Base-by-base conservation (phyloP, 129 eudicot species). In the Escallonia rubra region DNA sequence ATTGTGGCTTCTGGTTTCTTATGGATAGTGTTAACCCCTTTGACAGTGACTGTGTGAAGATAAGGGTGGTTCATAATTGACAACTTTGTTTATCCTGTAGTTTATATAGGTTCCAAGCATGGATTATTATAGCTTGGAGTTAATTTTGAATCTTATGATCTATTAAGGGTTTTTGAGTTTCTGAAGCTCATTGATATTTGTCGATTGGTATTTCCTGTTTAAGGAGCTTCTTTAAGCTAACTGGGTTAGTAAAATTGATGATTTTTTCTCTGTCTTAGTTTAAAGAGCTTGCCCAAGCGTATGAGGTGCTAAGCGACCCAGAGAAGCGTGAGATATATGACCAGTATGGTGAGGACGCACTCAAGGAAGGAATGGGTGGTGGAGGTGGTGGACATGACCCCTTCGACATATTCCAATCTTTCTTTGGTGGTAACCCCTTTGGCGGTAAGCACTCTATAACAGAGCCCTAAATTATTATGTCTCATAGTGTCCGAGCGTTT, bases 311-410 rank as follows among this genome's bases (percentile, higher is more conserved):
- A 14, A 88, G 85, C 61, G 91, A 88, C 66, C 91, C 96, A 3
- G 96, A 88, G 80, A 88, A 88, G 83, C 91, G 91, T 47, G 96
- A 82, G 81, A 82, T 85, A 69, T 88, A 88, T 13, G 96, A 88
- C 68, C 87, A 88, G 69, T 88, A 88, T 65, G 96, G 96, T 64
- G 96, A 88, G 75, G 96, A 88, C 67, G 96, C 91, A 52, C 82
- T 88, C 65, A 88, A 88, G 79, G 91, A 88, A 75, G 96, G 91
- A 82, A 88, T 88, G 91, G 91, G 96, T 12, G 84, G 83, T 68
- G 89, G 89, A 50, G 89, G 83, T 16, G 91, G 87, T 46, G 95
- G 77, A 13, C 83, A 88, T 79, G 90, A 85, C 44, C 96, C 96
- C 44, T 85, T 88, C 71, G 96, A 85, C 79, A 88, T 88, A 73